Base-by-base conservation (phyloP, 371 early-diverging fungal genomes). In the Entomophthora muscae region DNA sequence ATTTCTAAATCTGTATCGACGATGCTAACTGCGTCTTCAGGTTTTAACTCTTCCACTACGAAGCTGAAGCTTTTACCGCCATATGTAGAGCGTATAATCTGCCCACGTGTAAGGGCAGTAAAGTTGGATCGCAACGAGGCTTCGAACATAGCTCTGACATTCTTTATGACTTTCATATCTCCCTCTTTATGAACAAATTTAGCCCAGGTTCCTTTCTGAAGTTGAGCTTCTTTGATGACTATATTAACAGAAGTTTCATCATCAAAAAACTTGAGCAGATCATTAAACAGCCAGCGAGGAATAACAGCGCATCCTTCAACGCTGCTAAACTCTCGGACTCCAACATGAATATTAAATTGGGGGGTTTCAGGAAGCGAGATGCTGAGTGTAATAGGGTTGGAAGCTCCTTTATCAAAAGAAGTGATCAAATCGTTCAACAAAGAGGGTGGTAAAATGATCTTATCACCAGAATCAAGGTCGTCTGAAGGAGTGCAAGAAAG, bases 1-100 rank as follows among this genome's bases (percentile, higher is more conserved):
- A 93, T 85, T 32, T 85, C 85, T 17, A 93, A 70, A 70, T 93
- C 93, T 0, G 89, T 88, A 67, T 93, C 88, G 2, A 88, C 82
- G 3, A 82, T 77, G 51, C 77, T 83, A 13, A 84, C 88, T 42
- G 78, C 86, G 23, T 68, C 67, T 12, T 70, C 72, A 0, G 90
- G 89, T 69, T 83, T 78, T 10, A 90, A 70, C 17, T 85, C 82
- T 3, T 74, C 73, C 0, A 91, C 83, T n/a, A 81, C 66, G 63
- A 90, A 90, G 1, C 70, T 69, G 66, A 80, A 77, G 1, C 65
- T 63, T 2, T 71, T 70, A 1, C 72, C 72, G 1, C 78, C 83
- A 31, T 83, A 82, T 0, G 77, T 73, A 30, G 87, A 80, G 0
- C 71, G 71, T 12, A 89, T 67, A 1, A 76, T 74, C 65, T 86